Percentiles rank a stretch among this genome's conserved stretches.
These are phyloP conservation scores for Physcomitrium patens DNA, from an alignment of 225 moss, liverwort and hornwort genomes.

Conservation along the genomic window DNA sequence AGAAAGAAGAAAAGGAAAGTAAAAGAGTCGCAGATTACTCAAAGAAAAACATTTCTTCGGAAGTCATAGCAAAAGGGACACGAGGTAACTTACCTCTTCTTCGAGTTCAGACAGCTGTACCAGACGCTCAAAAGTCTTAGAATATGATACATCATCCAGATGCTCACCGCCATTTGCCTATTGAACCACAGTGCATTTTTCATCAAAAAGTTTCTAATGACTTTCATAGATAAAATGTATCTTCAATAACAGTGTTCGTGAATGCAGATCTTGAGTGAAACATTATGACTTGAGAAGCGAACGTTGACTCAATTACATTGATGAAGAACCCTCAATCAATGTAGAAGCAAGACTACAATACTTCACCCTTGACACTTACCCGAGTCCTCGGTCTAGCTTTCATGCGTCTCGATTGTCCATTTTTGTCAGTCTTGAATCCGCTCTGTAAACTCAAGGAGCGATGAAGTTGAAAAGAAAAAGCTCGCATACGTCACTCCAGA, in stretches of 20 bases:
- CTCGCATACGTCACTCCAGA: background rate
- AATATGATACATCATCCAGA: constrained; percentile 33
- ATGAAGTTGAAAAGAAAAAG: constrained; percentile 9
- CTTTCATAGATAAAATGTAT: background rate
- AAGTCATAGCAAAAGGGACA: background rate
- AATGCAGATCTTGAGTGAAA: background rate
- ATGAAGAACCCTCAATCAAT: background rate
- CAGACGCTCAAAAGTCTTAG: constrained; percentile 44
- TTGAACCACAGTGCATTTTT: constrained; percentile 17
- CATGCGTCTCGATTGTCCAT: constrained; percentile 33
- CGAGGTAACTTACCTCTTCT: constrained; percentile 41
- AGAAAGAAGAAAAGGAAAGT: constrained; percentile 4
- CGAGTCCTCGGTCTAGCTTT: constrained; percentile 27
- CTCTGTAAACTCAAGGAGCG: constrained; percentile 26
- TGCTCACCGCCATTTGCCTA: constrained; percentile 36
- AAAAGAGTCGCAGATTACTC: background rate
- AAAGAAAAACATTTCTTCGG: background rate
- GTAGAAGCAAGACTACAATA: constrained; percentile 15
- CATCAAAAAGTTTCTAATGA: background rate
- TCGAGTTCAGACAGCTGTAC: constrained; percentile 51
- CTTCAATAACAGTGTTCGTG: constrained; percentile 8
- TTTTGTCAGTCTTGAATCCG: constrained; percentile 42
- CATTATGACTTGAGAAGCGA: background rate
- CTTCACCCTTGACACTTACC: constrained; percentile 16
- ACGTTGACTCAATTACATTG: background rate